Evolutionary conservation across 1,139 yeast genomes (phyloP).

Genomic region (Zygotorulaspora mrakii): DNA sequence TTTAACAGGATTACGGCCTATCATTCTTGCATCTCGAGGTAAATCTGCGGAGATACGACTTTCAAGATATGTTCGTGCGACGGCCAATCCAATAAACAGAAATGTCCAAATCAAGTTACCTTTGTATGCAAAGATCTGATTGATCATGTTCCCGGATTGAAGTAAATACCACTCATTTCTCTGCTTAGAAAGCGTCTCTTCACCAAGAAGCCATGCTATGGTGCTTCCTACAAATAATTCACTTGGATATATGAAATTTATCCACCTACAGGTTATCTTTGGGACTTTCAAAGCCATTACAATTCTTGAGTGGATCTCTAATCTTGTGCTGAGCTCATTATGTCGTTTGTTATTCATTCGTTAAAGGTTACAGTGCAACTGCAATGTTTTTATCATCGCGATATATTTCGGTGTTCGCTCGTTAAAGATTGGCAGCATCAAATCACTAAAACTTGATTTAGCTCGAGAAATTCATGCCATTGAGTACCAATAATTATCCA

Average conservation of each 20-base stretch:
- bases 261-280: slow-evolving; percentile 7
- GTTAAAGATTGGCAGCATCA: not conserved
- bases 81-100: slow-evolving; percentile 25
- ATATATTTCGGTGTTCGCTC: slow-evolving; percentile 2
- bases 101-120: slow-evolving; percentile 37
- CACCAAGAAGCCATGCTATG: slow-evolving; percentile 19
- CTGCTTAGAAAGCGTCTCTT: slow-evolving; percentile 20
- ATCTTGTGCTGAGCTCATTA: slow-evolving; percentile 1
- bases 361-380: slow-evolving; percentile 1
- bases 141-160: slow-evolving; percentile 34
- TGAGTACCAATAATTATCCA: not conserved
- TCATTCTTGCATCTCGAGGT: slow-evolving; percentile 15
- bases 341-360: slow-evolving; percentile 7
- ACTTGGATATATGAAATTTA: slow-evolving; percentile 22
- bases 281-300: slow-evolving; percentile 6
- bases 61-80: slow-evolving; percentile 17
- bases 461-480: not conserved
- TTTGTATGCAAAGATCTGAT: slow-evolving; percentile 38
- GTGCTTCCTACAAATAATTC: slow-evolving; percentile 24
- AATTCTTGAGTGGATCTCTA: not conserved
- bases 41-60: slow-evolving; percentile 14
- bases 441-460: not conserved
- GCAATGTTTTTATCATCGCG: slow-evolving; percentile 1
- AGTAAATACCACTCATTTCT: slow-evolving; percentile 24
- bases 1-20: slow-evolving; percentile 3